phyloP scores from a whole-genome alignment of 2,329 filamentous ascomycete species.

The Capronia epimyces region DNA sequence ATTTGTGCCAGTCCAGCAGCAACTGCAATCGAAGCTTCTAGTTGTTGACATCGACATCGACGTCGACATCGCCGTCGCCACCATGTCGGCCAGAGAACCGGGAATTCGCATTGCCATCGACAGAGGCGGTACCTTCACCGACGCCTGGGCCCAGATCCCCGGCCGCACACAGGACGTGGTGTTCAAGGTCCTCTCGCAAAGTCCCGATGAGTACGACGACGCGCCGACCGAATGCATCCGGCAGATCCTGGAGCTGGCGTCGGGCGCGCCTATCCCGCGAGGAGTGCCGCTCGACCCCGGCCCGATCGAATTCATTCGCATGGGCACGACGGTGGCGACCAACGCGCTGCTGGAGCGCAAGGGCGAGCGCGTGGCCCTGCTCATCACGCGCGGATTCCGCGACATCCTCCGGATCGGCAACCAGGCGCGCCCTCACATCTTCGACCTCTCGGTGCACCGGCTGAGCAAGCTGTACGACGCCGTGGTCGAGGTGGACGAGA shows the following conservation, averaged over 20 bases:
- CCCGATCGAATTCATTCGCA: conserved; percentile 35
- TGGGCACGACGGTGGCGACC: conserved; percentile 87
- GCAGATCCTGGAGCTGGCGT: conserved; percentile 54
- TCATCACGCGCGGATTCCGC: conserved; percentile 80
- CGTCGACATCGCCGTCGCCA: too few relatives aligned
- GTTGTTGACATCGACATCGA: too few relatives aligned
- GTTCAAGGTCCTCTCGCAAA: conserved; percentile 38
- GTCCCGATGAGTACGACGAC: conserved; percentile 39
- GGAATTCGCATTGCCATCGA: conserved; percentile 28
- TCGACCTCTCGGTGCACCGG: conserved; percentile 81
- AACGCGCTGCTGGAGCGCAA: conserved; percentile 85
- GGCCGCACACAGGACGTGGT: conserved; percentile 35
- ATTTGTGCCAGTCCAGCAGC: too few relatives aligned
- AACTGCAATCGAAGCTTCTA: too few relatives aligned
- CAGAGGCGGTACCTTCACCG: conserved; percentile 41
- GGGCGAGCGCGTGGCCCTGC: conserved; percentile 77
- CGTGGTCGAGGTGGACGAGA: conserved; percentile 29
- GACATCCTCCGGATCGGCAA: conserved; percentile 87
- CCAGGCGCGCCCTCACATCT: conserved; percentile 82
- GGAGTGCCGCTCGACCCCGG: conserved; percentile 12
- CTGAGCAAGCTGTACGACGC: conserved; percentile 58
- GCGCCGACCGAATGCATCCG: conserved; percentile 73
- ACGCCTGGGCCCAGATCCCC: conserved; percentile 38
- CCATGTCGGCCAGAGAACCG: too few relatives aligned
- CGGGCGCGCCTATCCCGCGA: conserved; percentile 35